Evolutionary conservation across 805 yeast species (phyloP), one percentile per base, ranked within the genome.

Genomic region (Pichia scutulata): DNA sequence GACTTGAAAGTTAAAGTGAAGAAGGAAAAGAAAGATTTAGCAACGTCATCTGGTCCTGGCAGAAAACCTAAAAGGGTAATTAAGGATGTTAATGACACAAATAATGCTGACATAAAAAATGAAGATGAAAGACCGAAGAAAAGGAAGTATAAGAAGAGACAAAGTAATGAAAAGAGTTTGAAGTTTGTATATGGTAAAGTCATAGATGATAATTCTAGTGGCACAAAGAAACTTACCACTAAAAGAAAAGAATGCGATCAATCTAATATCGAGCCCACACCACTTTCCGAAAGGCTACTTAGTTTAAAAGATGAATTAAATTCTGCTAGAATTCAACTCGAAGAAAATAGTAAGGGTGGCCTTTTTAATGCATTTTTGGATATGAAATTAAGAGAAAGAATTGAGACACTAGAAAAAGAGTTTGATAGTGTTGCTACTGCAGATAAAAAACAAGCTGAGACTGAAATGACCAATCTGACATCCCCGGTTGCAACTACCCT

Each of bases 311-410:
- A 28, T 10, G 41, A 50, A 25, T 23, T 46, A 16, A 21, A 33
- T 4, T n/a, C 37, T 3, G 26, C 46, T 2, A 42, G 18, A 25
- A 16, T 14, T 4, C 41, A 50, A 18, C 21, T 50, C n/a, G 50
- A 46, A 30, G 47, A 43, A 39, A 50, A 50, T 46, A 41, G 39
- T 5, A 46, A 47, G 16, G 47, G 52, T 43, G 23, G 25, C 13
- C 33, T 43, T 2, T 50, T 50, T 8, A 50, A 46, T 28, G 52
- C 52, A 25, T 50, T 50, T 25, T 33, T 50, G 30, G 52, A 50
- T 23, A 50, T 50, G 52, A 50, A 50, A 16, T 39, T 50, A 18
- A 43, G 52, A 36, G 52, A 50, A 28, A 39, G 24, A 33, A 46
- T 50, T 33, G 52, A 50, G 33, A 8, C 46, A 7, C 19, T 50